Evolutionary conservation across 2,329 filamentous ascomycete genomes (phyloP).

Genomic region (Penicillium sp.): DNA sequence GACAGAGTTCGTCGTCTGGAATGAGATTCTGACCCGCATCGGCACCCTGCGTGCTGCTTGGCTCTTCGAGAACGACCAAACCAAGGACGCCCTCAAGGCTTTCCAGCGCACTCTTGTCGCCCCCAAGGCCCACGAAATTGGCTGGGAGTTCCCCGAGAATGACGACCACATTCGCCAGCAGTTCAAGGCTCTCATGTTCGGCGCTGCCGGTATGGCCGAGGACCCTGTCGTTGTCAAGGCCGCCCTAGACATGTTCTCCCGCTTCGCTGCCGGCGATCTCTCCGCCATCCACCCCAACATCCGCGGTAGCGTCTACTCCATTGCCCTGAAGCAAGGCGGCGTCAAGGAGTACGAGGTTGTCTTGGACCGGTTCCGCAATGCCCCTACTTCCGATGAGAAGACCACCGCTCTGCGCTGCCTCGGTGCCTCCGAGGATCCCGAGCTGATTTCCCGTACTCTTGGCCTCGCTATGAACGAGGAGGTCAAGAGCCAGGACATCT

Average conservation of each 20-base stretch:
- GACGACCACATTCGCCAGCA: constrained; percentile 91
- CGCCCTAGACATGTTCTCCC: constrained; percentile 84
- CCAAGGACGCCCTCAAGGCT: constrained; percentile 69
- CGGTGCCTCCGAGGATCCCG: constrained; percentile 71
- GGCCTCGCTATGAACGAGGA: constrained; percentile 70
- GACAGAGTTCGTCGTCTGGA: constrained; percentile 90
- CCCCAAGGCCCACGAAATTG: constrained; percentile 76
- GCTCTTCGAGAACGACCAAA: constrained; percentile 75
- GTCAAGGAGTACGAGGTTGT: constrained; percentile 80
- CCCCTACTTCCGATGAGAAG: constrained; percentile 77
- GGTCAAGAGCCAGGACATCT: constrained; percentile 92
- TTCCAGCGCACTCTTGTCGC: constrained; percentile 78
- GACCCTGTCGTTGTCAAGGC: constrained; percentile 75
- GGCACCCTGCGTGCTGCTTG: constrained; percentile 77
- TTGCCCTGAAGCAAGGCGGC: constrained; percentile 78
- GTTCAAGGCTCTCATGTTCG: constrained; percentile 90
- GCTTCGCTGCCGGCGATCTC: constrained; percentile 74
- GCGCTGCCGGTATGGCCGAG: constrained; percentile 72
- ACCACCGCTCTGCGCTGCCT: constrained; percentile 84
- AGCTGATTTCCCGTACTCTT: constrained; percentile 77
- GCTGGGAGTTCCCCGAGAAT: constrained; percentile 79
- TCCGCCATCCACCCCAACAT: constrained; percentile 88
- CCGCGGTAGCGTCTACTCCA: constrained; percentile 77
- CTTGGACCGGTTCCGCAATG: constrained; percentile 69
- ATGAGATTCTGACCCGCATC: constrained; percentile 78